These are phyloP conservation scores for Aspergillus candidus DNA, from an alignment of 2,329 filamentous ascomycete species.

Conservation along the genomic window DNA sequence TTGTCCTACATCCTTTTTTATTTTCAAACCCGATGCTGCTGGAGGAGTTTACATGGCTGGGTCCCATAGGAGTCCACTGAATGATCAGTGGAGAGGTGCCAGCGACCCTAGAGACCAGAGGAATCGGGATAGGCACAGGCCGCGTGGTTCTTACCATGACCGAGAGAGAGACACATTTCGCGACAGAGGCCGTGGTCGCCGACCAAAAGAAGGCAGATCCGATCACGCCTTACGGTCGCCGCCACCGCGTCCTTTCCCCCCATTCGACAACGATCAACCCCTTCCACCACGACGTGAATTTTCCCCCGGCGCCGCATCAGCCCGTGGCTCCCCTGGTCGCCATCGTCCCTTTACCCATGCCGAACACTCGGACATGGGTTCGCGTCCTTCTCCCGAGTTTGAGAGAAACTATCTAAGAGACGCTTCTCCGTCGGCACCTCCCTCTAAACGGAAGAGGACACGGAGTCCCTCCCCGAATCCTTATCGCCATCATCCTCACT, in stretches of 20 bases:
- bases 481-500: slow-evolving; percentile 22
- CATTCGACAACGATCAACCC: slow-evolving; percentile 26
- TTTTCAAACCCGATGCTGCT: slow-evolving; percentile 36
- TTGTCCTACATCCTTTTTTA: slow-evolving; percentile 2
- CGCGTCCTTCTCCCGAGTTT: slow-evolving; percentile 13
- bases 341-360: slow-evolving; percentile 18
- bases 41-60: slow-evolving; percentile 43
- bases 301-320: slow-evolving; percentile 20
- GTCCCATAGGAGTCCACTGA: slow-evolving; percentile 46
- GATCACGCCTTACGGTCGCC: slow-evolving; percentile 39
- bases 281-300: slow-evolving; percentile 23
- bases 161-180: slow-evolving; percentile 38
- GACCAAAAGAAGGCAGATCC: slow-evolving; percentile 29
- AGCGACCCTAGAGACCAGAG: slow-evolving; percentile 34
- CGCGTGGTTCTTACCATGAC: slow-evolving; percentile 38
- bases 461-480: slow-evolving; percentile 36
- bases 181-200: slow-evolving; percentile 32
- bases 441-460: slow-evolving; percentile 36
- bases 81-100: slow-evolving; percentile 46
- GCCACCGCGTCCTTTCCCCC: slow-evolving; percentile 28
- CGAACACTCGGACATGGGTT: slow-evolving; percentile 18
- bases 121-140: slow-evolving; percentile 32
- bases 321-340: slow-evolving; percentile 23
- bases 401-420: slow-evolving; percentile 25
- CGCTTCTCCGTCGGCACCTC: slow-evolving; percentile 26